Conservation (phyloP, 2,329 filamentous ascomycete genomes). For the Gremmenia infestans region DNA sequence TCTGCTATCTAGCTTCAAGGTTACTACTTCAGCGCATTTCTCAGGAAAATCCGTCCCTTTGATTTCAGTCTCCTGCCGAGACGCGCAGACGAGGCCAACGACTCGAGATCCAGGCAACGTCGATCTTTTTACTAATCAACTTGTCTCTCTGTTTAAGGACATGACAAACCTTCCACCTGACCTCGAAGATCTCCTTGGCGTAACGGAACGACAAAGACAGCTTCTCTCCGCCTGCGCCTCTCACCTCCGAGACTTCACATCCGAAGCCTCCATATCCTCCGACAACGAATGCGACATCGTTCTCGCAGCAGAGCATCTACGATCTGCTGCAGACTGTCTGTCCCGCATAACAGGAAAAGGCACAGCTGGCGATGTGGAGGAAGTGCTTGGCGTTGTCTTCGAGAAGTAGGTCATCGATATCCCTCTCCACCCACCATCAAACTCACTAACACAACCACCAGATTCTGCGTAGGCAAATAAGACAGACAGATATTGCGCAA, state of each 20-base stretch:
- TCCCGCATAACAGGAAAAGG: constrained; percentile 83
- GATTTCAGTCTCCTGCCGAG: constrained; percentile 68
- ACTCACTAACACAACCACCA: constrained; percentile 1
- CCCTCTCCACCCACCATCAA: not conserved
- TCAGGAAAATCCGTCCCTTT: constrained; percentile 34
- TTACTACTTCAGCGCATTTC: constrained; percentile 32
- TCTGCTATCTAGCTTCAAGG: constrained; percentile 40
- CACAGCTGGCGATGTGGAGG: constrained; percentile 84
- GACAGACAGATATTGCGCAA: not conserved
- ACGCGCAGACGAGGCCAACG: constrained; percentile 37
- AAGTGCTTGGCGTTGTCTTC: constrained; percentile 93
- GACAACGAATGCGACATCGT: constrained; percentile 70
- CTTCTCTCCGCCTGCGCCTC: constrained; percentile 68
- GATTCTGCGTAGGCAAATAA: constrained; percentile 31
- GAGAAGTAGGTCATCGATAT: constrained; percentile 62
- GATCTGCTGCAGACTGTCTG: constrained; percentile 73
- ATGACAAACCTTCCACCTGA: constrained; percentile 69
- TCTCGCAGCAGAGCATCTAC: constrained; percentile 81
- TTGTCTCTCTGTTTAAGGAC: constrained; percentile 62
- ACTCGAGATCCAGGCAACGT: constrained; percentile 58
- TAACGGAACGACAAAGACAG: constrained; percentile 83
- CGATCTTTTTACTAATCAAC: constrained; percentile 58
- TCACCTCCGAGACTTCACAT: constrained; percentile 70
- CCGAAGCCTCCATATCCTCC: constrained; percentile 42
- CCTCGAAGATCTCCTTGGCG: constrained; percentile 80